phyloP scores from a whole-genome alignment of 805 yeast species.

The Candida orba region DNA sequence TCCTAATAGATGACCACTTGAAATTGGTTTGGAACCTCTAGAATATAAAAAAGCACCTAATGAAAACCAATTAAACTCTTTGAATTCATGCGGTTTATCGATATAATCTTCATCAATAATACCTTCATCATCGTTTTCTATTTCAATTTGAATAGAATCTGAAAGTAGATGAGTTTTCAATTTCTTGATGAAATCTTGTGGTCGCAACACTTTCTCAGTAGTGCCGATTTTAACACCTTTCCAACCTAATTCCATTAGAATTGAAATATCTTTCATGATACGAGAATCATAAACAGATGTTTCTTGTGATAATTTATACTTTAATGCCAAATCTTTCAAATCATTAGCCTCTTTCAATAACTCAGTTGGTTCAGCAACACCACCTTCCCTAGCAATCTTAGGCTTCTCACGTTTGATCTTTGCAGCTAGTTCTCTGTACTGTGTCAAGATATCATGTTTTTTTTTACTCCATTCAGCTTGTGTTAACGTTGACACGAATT shows the following conservation, averaged over 20 bases:
- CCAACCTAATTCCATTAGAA: constrained; percentile 57
- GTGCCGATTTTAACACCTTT: constrained; percentile 54
- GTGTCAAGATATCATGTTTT: constrained; percentile 26
- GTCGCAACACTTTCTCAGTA: constrained; percentile 41
- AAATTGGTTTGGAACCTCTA: constrained; percentile 39
- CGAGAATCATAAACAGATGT: constrained; percentile 58
- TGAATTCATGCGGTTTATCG: constrained; percentile 28
- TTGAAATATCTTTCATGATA: constrained; percentile 51
- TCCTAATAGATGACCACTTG: constrained; percentile 60
- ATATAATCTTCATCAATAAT: constrained; percentile 22
- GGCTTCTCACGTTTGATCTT: constrained; percentile 34
- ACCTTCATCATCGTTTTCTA: constrained; percentile 9
- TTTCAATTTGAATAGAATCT: constrained; percentile 15
- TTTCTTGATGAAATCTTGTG: constrained; percentile 38
- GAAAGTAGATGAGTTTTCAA: constrained; percentile 32
- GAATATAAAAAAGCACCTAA: constrained; percentile 46
- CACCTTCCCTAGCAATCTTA: constrained; percentile 51
- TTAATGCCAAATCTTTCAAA: constrained; percentile 37
- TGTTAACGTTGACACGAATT: neutral
- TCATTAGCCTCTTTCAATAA: constrained; percentile 40
- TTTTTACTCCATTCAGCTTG: constrained; percentile 2
- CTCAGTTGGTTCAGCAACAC: constrained; percentile 39
- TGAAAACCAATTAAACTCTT: constrained; percentile 49
- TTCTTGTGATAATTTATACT: constrained; percentile 28
- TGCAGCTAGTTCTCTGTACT: constrained; percentile 26